These are phyloP conservation scores for Neocucurbitaria cava DNA, from an alignment of 2,329 filamentous ascomycete genomes.

Conservation along the genomic window DNA sequence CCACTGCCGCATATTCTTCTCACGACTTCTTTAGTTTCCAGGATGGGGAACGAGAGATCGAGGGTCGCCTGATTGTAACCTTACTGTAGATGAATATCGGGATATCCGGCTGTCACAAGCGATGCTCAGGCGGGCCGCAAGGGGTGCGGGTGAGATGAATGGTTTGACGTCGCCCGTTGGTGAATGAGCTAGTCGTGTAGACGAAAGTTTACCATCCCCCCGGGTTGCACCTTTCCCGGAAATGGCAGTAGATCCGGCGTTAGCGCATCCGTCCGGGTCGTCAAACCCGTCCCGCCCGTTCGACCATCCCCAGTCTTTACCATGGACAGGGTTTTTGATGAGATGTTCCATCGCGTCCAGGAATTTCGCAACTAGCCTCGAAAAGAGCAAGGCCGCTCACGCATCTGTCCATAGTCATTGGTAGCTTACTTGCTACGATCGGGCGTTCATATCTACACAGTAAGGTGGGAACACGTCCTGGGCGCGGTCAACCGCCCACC, in stretches of 20 bases:
- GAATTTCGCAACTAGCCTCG: not conserved
- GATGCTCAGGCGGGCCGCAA: not conserved
- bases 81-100: not conserved
- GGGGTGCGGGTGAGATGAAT: not conserved
- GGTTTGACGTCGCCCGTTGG: not conserved
- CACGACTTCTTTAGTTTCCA: too few relatives aligned
- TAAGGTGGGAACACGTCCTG: not conserved
- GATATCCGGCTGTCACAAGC: not conserved
- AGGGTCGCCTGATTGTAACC: not conserved
- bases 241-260: not conserved
- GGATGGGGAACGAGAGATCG: too few relatives aligned
- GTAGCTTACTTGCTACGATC: not conserved
- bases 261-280: not conserved
- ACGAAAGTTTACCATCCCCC: not conserved
- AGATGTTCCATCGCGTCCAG: not conserved
- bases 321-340: not conserved
- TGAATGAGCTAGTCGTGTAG: not conserved
- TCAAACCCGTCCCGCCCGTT: not conserved
- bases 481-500: not conserved
- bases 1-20: not conserved
- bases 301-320: not conserved
- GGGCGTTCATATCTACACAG: not conserved
- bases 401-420: not conserved
- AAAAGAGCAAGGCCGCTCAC: not conserved
- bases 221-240: not conserved